A percentile compares a stretch with the other conserved stretches of the same genome.
Conservation (phyloP, 176 grass and related monocot species). For the Themeda triandra region DNA sequence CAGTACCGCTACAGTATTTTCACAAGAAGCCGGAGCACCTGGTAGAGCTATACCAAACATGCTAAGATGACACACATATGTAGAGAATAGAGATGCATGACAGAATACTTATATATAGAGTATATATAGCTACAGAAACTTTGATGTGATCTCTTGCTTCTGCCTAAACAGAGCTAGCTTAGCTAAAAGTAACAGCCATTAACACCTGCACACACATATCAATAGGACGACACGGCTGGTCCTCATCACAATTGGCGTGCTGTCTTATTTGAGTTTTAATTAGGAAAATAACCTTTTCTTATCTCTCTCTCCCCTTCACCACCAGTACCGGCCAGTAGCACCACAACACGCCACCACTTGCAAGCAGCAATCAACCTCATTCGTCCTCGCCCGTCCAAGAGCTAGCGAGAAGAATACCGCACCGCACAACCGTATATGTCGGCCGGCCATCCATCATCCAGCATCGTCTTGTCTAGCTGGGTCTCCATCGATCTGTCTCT, state of each 20-base stretch:
- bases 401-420: neutral
- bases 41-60: too few species aligned
- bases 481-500: slow-evolving; percentile 29
- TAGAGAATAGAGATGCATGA: neutral
- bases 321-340: slow-evolving; percentile 7
- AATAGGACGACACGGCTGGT: neutral
- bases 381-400: neutral
- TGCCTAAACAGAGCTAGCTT: neutral
- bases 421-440: slow-evolving; percentile 10
- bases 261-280: slow-evolving; percentile 43
- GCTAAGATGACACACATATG: neutral
- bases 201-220: slow-evolving; percentile 26
- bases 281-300: neutral
- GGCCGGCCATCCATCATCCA: neutral
- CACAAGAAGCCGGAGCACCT: too few species aligned
- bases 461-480: neutral
- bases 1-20: too few species aligned
- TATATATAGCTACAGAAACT: neutral
- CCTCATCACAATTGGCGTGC: slow-evolving; percentile 27
- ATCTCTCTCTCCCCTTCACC: neutral
- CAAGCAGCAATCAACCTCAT: slow-evolving; percentile 35
- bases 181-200: slow-evolving; percentile 45
- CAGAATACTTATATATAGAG: neutral
- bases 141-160: neutral
- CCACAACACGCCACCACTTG: slow-evolving; percentile 36